Base-by-base conservation (phyloP, 345 rosid species). In the Linum trigynum region DNA sequence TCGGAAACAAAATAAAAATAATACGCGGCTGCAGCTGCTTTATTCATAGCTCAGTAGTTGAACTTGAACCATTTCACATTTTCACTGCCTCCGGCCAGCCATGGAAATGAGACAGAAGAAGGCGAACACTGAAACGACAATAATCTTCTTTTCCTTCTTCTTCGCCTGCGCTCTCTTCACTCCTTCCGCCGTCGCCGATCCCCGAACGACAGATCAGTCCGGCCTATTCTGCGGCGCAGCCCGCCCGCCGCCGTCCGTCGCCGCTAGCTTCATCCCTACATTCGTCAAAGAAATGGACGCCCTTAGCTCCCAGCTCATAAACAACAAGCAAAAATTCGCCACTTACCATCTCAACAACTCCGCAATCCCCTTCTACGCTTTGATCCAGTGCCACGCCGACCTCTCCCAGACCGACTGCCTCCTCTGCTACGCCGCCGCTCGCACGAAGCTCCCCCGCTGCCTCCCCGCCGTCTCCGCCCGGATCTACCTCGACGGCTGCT, bases 401-500 rank as follows among this genome's bases (percentile, higher is more conserved):
- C 87, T 86, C 66, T 79, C 85, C 9, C 84, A 71, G 3, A 77
- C 80, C 1, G 92, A 86, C 41, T 86, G 92, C 65, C 84, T 79
- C 67, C 80, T 86, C 63, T 86, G 92, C 69, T 82, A 64, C 69
- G 84, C 87, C 5, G 75, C 75, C 39, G 42, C 83, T 38, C 78
- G 87, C 39, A 82, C 89, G 2, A 75, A 53, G 40, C 76, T 86
- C 11, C 89, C 89, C 2, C 73, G 86, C 60, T 86, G 92, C 75
- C 80, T 80, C 50, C 80, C 87, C 41, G 55, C 71, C 32, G 40
- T 23, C 39, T 73, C 74, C 51, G 96, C 78, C 63, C 81, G 90
- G n/a, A 69, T 87, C 48, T 84, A 75, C 65, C 80, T 76, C 7
- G 92, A 84, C 5, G 83, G 76, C n/a, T 92, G 96, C 74, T 89